phyloP scores from a whole-genome alignment of 2,329 filamentous ascomycete species.

The Venturia aucupariae region DNA sequence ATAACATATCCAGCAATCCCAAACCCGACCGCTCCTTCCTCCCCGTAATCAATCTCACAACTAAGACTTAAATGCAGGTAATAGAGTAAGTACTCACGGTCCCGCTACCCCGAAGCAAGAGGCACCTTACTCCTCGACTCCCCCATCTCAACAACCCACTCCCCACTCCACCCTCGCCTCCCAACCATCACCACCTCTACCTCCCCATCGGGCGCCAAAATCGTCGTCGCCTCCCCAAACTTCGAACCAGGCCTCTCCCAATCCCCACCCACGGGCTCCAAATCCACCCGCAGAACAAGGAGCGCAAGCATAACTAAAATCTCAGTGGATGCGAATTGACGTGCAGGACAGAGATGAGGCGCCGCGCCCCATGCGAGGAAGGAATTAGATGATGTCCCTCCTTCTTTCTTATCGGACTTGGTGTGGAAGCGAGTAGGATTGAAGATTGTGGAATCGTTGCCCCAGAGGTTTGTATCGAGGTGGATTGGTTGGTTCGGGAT shows the following conservation, averaged over 20 bases:
- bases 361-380: conserved; percentile 18
- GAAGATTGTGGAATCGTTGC: conserved; percentile 19
- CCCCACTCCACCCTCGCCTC: neutral
- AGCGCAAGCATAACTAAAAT: conserved; percentile 22
- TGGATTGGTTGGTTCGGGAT: conserved; percentile 28
- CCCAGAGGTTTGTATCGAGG: conserved; percentile 25
- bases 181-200: neutral
- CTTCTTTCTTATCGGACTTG: conserved; percentile 10
- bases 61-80: too few relatives aligned
- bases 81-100: too few relatives aligned
- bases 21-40: too few relatives aligned
- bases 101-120: conserved; percentile 1
- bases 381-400: neutral
- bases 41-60: too few relatives aligned
- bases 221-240: neutral
- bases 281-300: conserved; percentile 20
- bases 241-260: neutral
- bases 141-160: conserved; percentile 6
- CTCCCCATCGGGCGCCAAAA: neutral
- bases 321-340: conserved; percentile 23
- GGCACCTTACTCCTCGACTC: conserved; percentile 1
- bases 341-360: conserved; percentile 23
- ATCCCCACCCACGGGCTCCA: conserved; percentile 9
- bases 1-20: too few relatives aligned
- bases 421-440: conserved; percentile 19